Base-by-base conservation (phyloP, 441 rosid genomes). In the Eruca vesicaria region DNA sequence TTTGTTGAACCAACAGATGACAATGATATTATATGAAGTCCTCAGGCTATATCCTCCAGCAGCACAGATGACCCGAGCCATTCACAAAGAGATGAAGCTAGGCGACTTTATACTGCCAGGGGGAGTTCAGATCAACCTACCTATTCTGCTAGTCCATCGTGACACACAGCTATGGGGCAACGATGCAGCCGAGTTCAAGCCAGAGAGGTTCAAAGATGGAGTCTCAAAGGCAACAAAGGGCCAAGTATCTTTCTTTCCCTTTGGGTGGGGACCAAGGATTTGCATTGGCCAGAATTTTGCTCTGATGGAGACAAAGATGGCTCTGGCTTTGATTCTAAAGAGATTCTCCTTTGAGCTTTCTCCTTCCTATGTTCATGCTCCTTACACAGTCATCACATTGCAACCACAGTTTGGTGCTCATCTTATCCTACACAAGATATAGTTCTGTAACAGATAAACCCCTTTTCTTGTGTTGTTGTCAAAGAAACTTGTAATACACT, bases 201-300 rank as follows among this genome's bases (percentile, higher is more conserved):
- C 53, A 6, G 53, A 16, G 53, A 45, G 53, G 20, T 45, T 45
- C 53, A 45, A 15, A 45, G 53, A 45, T 0, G 53, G 53, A 15
- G 20, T 45, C 53, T 45, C 53, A 16, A 45, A 45, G 20, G 53
- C 53, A 15, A 45, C 53, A 45, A 15, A 45, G 53, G 20, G 53
- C 9, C 53, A 45, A 45, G 53, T 45, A 9, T 45, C 53, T 75
- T 94, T 89, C 70, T 84, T 94, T 41, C 98, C 98, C 53, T 45
- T 1, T 94, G 92, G 33, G 91, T 97, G 0, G 88, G 97, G 98
- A 3, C 95, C 98, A 0, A 72, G 98, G 52, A 94, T 92, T 52
- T 94, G 98, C 19, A 55, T 94, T 9, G 98, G 98, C 10, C 98
- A 94, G 59, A 80, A 88, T 5, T 94, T 89, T 72, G 98, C 98